phyloP scores from a whole-genome alignment of 306 rosid genomes.

The Cotoneaster glaucophyllus region DNA sequence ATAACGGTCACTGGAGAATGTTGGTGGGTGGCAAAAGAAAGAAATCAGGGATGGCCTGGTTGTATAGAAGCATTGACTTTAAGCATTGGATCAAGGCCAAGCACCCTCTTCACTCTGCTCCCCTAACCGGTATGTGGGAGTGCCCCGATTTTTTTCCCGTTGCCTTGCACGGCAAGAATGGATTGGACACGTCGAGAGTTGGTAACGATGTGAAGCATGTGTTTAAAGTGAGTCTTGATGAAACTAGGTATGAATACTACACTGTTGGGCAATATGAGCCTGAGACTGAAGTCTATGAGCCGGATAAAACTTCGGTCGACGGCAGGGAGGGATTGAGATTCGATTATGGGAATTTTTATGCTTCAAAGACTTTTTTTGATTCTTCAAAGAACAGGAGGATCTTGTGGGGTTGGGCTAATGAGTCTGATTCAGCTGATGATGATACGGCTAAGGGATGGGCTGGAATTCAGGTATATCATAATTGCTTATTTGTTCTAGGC shows the following conservation, averaged over 20 bases:
- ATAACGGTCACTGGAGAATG: constrained; percentile 7
- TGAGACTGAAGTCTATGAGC: constrained; percentile 20
- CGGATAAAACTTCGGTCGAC: constrained; percentile 53
- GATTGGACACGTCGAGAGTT: constrained; percentile 44
- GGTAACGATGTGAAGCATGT: constrained; percentile 41
- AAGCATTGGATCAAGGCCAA: constrained; percentile 5
- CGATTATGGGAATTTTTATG: constrained; percentile 84
- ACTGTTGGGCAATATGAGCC: constrained; percentile 44
- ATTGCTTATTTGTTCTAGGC: neutral
- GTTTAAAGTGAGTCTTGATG: constrained; percentile 64
- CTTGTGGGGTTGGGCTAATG: constrained; percentile 22
- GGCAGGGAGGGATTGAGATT: constrained; percentile 69
- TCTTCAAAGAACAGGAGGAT: constrained; percentile 39
- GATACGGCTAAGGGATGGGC: constrained; percentile 16
- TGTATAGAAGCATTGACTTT: constrained; percentile 17
- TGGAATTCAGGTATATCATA: constrained; percentile 12
- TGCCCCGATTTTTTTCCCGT: constrained; percentile 22
- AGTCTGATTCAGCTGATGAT: neutral
- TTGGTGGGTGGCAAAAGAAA: constrained; percentile 1
- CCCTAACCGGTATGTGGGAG: constrained; percentile 18
- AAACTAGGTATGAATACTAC: constrained; percentile 70
- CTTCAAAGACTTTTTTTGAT: constrained; percentile 75
- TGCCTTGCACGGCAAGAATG: neutral
- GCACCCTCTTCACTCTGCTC: constrained; percentile 3
- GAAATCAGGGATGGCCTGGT: constrained; percentile 1